Conservation (phyloP, 371 early-diverging fungal genomes). For the Dichotomocladium elegans region DNA sequence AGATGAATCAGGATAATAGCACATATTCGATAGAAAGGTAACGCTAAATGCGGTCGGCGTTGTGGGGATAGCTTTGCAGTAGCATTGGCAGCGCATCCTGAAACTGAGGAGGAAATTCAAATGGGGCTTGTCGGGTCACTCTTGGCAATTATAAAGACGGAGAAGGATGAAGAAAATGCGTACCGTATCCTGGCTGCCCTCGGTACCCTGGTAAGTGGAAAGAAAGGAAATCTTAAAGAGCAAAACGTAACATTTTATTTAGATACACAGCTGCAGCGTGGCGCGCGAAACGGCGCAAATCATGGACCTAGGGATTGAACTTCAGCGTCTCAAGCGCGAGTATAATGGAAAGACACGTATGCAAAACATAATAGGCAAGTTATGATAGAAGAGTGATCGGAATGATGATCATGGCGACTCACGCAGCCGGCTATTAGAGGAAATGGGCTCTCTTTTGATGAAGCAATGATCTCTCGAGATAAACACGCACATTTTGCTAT, state of each 20-base stretch:
- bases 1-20: too few relatives aligned
- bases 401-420: too few relatives aligned
- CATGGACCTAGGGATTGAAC: slow-evolving; percentile 23
- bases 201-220: slow-evolving; percentile 51
- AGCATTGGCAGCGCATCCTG: slow-evolving; percentile 23
- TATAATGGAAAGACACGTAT: slow-evolving; percentile 10
- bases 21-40: too few relatives aligned
- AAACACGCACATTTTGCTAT: too few relatives aligned
- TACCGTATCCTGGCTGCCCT: slow-evolving; percentile 54
- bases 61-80: slow-evolving; percentile 21
- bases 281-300: slow-evolving; percentile 31
- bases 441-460: too few relatives aligned
- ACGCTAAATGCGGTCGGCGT: too few relatives aligned
- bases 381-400: not conserved
- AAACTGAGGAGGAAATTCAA: slow-evolving; percentile 39
- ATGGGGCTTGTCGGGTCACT: slow-evolving; percentile 42
- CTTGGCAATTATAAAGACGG: slow-evolving; percentile 43
- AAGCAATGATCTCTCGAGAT: too few relatives aligned
- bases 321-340: slow-evolving; percentile 11
- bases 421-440: too few relatives aligned
- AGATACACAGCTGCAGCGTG: slow-evolving; percentile 6
- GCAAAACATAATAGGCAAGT: slow-evolving; percentile 13
- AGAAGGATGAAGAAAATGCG: slow-evolving; percentile 49
- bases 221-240: not conserved
- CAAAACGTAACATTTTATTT: not conserved